Evolutionary conservation across 2,329 filamentous ascomycete species (phyloP).

Genomic region (Stenocarpella maydis): DNA sequence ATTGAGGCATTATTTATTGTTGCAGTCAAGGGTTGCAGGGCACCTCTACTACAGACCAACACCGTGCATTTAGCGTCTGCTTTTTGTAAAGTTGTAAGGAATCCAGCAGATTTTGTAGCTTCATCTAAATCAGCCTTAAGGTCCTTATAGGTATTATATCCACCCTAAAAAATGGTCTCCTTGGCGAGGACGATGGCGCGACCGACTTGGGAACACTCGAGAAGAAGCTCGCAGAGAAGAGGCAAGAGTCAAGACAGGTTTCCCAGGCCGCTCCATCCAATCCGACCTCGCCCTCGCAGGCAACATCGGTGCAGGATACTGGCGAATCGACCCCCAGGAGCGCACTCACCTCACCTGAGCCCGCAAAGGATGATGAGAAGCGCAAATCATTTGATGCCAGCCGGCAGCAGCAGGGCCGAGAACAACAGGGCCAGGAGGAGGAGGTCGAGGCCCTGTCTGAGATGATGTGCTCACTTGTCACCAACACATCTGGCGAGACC

Average conservation of each 20-base stretch:
- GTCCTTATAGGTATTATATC: too few relatives aligned
- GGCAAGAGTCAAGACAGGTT: slow-evolving; percentile 57
- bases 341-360: slow-evolving; percentile 62
- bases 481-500: slow-evolving; percentile 93
- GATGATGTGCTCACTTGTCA: slow-evolving; percentile 98
- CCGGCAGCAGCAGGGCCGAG: slow-evolving; percentile 37
- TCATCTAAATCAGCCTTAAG: too few relatives aligned
- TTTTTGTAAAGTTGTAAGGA: too few relatives aligned
- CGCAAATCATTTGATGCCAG: slow-evolving; percentile 47
- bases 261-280: slow-evolving; percentile 57
- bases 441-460: slow-evolving; percentile 91
- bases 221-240: slow-evolving; percentile 72
- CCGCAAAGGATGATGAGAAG: slow-evolving; percentile 46
- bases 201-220: slow-evolving; percentile 90
- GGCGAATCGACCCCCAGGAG: slow-evolving; percentile 59
- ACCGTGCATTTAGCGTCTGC: too few relatives aligned
- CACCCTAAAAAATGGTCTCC: slow-evolving; percentile 63
- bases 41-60: too few relatives aligned
- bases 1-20: too few relatives aligned
- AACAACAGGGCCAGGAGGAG: slow-evolving; percentile 56
- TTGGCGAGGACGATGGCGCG: slow-evolving; percentile 86
- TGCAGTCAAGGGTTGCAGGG: too few relatives aligned
- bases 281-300: slow-evolving; percentile 60
- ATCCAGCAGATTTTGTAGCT: too few relatives aligned
- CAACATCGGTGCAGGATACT: slow-evolving; percentile 53